A percentile compares a stretch with the other conserved stretches of the same genome.
Evolutionary conservation across 2,329 filamentous ascomycete species (phyloP).

Genomic region (Aspergillus awamori): DNA sequence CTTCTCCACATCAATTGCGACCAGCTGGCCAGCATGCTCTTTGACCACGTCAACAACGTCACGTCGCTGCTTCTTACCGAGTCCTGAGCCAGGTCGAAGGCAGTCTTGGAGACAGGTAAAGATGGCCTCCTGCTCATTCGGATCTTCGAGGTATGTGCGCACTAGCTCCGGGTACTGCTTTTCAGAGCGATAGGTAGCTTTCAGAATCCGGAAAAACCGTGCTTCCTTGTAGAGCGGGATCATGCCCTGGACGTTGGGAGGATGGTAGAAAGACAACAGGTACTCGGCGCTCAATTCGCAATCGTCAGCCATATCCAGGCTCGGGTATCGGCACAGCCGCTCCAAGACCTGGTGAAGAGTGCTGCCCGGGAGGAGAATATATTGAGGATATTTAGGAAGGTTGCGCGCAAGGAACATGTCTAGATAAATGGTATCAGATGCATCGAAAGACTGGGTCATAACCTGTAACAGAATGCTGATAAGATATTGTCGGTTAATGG

Average conservation of each 20-base stretch:
- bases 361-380: conserved; percentile 85
- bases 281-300: conserved; percentile 98
- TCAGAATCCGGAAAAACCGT: conserved; percentile 86
- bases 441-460: conserved; percentile 76
- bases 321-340: conserved; percentile 83
- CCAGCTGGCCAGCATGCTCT: conserved; percentile 66
- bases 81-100: conserved; percentile 64
- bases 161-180: conserved; percentile 78
- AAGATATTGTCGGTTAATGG: conserved; percentile 87
- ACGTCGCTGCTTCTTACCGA: conserved; percentile 70
- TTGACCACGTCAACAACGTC: conserved; percentile 71
- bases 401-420: conserved; percentile 99
- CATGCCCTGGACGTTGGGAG: conserved; percentile 74
- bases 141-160: conserved; percentile 81
- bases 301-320: conserved; percentile 80
- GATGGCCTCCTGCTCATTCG: conserved; percentile 70
- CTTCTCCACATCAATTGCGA: conserved; percentile 65
- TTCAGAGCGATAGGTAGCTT: conserved; percentile 80
- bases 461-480: conserved; percentile 88
- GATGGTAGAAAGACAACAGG: conserved; percentile 87
- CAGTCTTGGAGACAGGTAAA: conserved; percentile 81
- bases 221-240: conserved; percentile 78
- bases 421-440: conserved; percentile 86
- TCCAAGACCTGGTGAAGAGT: conserved; percentile 78
- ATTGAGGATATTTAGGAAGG: conserved; percentile 93